These are phyloP conservation scores for Thraustotheca clavata DNA, from an alignment of 352 stramenopile species.

Conservation along the genomic window DNA sequence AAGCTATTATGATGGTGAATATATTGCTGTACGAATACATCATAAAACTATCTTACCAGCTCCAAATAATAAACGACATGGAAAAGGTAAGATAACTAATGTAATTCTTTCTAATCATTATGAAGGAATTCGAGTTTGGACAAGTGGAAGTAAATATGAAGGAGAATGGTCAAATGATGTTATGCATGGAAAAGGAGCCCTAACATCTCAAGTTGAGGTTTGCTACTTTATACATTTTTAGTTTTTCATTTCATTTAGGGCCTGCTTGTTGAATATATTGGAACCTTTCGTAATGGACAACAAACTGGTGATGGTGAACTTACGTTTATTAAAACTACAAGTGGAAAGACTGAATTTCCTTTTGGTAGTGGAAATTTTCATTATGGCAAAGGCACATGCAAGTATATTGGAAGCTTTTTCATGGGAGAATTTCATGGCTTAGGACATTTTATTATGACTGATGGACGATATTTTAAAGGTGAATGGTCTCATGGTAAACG, in stretches of 20 bases:
- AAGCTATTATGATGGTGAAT: slow-evolving; percentile 46
- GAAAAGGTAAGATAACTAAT: slow-evolving; percentile 25
- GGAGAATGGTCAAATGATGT: slow-evolving; percentile 44
- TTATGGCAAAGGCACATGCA: slow-evolving; percentile 38
- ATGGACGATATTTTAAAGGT: slow-evolving; percentile 47
- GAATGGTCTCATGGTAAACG: slow-evolving; percentile 43
- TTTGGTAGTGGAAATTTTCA: slow-evolving; percentile 49
- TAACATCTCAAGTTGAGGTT: slow-evolving; percentile 24
- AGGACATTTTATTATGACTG: slow-evolving; percentile 40
- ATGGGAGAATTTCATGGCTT: slow-evolving; percentile 54
- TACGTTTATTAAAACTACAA: slow-evolving; percentile 30
- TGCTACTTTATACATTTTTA: no score
- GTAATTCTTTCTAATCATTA: background rate
- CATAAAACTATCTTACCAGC: background rate
- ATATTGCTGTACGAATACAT: slow-evolving; percentile 11
- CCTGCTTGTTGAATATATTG: slow-evolving; percentile 32
- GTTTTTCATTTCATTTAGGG: no score
- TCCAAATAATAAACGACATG: slow-evolving; percentile 34
- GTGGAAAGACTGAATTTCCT: slow-evolving; percentile 58
- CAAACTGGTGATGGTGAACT: slow-evolving; percentile 42
- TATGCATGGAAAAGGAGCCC: slow-evolving; percentile 47
- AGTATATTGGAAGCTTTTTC: slow-evolving; percentile 44
- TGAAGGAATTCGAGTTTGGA: slow-evolving; percentile 31
- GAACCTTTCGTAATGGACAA: slow-evolving; percentile 34
- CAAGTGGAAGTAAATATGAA: slow-evolving; percentile 42